A percentile compares a stretch with the other conserved stretches of the same genome.
Evolutionary conservation across 768 basidiomycete species (phyloP).

Genomic region (Psilocybe subaeruginosa): DNA sequence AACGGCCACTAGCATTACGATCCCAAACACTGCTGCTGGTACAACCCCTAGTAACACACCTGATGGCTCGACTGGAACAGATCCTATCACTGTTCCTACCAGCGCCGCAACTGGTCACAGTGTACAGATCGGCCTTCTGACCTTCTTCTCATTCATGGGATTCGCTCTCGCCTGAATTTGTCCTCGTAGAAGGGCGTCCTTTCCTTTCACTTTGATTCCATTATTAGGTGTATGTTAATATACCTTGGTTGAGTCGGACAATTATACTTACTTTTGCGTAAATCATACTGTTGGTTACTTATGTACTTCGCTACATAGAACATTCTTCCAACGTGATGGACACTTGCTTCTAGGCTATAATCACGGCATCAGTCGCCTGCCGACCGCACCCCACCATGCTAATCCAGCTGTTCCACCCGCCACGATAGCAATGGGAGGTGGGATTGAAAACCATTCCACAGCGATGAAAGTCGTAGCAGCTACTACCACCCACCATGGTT

Average conservation of each 20-base stretch:
- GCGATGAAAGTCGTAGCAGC: constrained; percentile 41
- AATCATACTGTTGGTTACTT: background rate
- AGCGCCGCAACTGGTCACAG: constrained; percentile 24
- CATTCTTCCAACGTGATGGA: background rate
- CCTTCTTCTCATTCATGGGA: constrained; percentile 30
- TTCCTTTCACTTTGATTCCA: constrained; percentile 13
- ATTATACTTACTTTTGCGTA: background rate
- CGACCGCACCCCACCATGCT: constrained; percentile 44
- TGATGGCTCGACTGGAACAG: constrained; percentile 12
- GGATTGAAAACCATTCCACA: constrained; percentile 42
- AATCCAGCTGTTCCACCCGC: constrained; percentile 42
- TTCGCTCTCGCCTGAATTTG: constrained; percentile 21
- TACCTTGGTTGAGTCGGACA: background rate
- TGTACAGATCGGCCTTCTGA: constrained; percentile 28
- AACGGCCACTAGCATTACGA: constrained; percentile 10
- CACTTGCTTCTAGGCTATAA: background rate
- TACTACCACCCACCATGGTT: constrained; percentile 54
- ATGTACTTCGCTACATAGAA: background rate
- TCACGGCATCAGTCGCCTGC: constrained; percentile 11
- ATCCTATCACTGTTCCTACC: constrained; percentile 23
- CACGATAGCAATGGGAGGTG: constrained; percentile 42
- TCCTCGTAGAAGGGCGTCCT: constrained; percentile 23
- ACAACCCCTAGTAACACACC: background rate
- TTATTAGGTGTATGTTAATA: background rate
- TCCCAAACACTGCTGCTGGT: constrained; percentile 11